phyloP scores from a whole-genome alignment of 2,329 filamentous ascomycete genomes.

The Calonectria honghensis region DNA sequence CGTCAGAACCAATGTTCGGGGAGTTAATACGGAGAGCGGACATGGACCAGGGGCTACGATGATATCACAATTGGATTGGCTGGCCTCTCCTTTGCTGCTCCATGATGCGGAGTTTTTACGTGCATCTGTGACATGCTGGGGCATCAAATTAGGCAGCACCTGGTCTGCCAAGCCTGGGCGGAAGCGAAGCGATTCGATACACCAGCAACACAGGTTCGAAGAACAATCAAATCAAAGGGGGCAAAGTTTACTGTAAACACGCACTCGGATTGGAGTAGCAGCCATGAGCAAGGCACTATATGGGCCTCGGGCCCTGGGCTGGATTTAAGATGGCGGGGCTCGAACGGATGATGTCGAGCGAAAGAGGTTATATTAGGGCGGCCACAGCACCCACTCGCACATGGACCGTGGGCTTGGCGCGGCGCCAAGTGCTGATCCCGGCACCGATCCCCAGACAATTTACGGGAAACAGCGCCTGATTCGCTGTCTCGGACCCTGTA shows the following conservation, averaged over 20 bases:
- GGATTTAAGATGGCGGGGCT: constrained; percentile 27
- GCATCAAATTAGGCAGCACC: neutral
- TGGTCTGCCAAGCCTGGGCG: neutral
- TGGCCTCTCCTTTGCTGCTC: neutral
- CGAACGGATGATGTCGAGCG: neutral
- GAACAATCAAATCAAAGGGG: neutral
- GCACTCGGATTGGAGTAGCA: neutral
- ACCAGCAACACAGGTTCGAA: neutral
- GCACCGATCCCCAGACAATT: neutral
- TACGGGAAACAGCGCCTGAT: constrained; percentile 37
- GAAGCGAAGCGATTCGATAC: neutral
- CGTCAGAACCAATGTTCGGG: neutral
- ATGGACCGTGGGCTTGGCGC: constrained; percentile 2
- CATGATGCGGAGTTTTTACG: neutral
- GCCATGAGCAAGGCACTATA: neutral
- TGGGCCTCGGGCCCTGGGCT: neutral
- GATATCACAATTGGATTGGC: neutral
- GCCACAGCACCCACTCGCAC: neutral
- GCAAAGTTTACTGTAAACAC: neutral
- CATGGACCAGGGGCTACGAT: constrained; percentile 2
- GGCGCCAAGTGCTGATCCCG: constrained; percentile 7
- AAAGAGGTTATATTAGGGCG: neutral
- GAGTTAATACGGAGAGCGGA: neutral
- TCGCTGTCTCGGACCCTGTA: constrained; percentile 46
- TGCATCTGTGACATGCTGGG: neutral